phyloP scores from a whole-genome alignment of 2,329 filamentous ascomycete genomes.

The Cladosporium sp. region DNA sequence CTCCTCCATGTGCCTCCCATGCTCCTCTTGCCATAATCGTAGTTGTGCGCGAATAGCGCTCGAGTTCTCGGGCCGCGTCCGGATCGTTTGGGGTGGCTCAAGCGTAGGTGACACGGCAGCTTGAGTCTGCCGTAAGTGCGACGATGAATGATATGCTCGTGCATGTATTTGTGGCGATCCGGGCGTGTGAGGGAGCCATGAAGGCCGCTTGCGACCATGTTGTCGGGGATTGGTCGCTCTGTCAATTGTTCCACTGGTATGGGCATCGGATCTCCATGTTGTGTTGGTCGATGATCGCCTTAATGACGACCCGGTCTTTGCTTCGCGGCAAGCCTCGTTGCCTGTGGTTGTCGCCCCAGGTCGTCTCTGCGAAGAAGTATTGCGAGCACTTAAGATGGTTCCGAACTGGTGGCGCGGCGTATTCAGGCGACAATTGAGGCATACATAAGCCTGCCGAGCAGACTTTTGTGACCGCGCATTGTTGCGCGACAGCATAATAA shows the following conservation, averaged over 20 bases:
- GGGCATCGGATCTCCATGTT: no score
- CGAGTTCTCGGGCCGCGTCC: constrained; percentile 10
- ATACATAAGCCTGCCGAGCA: constrained; percentile 19
- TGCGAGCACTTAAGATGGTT: background rate
- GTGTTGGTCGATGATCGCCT: no score
- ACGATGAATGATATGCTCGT: background rate
- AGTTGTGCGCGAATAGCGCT: constrained; percentile 33
- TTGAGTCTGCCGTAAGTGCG: background rate
- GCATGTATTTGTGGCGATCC: background rate
- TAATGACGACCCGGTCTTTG: background rate
- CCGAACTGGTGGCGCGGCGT: constrained; percentile 4
- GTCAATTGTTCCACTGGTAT: background rate
- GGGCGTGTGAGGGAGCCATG: no score
- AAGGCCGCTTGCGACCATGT: background rate
- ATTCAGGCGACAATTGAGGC: constrained; percentile 21
- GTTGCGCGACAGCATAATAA: constrained; percentile 5
- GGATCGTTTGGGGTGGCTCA: background rate
- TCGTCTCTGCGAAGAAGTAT: no score
- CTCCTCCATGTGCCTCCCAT: constrained; percentile 24
- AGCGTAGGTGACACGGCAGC: background rate
- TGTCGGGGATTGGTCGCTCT: background rate
- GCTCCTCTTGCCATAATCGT: constrained; percentile 41
- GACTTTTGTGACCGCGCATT: constrained; percentile 13
- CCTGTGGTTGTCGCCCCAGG: no score
- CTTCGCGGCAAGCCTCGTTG: no score